These are phyloP conservation scores for Emydomyces testavorans DNA, from an alignment of 2,329 filamentous ascomycete species.

Conservation along the genomic window DNA sequence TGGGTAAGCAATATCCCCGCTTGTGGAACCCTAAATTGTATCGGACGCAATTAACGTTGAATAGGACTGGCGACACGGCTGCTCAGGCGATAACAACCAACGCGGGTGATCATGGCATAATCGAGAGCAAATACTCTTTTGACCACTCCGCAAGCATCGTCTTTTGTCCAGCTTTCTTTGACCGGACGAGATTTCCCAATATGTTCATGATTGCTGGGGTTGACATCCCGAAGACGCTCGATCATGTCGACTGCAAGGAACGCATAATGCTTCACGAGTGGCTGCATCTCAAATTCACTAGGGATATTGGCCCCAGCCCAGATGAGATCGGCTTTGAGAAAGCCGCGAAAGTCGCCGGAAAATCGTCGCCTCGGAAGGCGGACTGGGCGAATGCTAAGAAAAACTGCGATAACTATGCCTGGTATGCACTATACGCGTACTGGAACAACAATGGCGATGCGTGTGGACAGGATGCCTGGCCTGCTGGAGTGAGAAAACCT, in stretches of 20 bases:
- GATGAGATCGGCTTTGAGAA: constrained; percentile 9
- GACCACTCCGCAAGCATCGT: constrained; percentile 10
- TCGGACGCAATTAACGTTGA: not conserved
- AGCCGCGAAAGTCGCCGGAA: constrained; percentile 9
- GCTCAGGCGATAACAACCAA: constrained; percentile 8
- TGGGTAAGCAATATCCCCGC: constrained; percentile 1
- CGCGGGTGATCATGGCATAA: not conserved
- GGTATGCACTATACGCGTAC: constrained; percentile 10
- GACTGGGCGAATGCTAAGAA: constrained; percentile 8
- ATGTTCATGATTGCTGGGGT: not conserved
- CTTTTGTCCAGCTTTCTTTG: constrained; percentile 10
- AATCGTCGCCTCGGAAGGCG: constrained; percentile 4
- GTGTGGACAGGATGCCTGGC: constrained; percentile 4
- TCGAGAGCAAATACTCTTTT: constrained; percentile 8
- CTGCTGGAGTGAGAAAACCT: not conserved
- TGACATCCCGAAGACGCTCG: constrained; percentile 2
- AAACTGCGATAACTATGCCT: constrained; percentile 9
- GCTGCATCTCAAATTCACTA: constrained; percentile 10
- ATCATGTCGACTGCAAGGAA: constrained; percentile 7
- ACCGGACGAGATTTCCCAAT: constrained; percentile 8
- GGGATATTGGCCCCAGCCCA: not conserved
- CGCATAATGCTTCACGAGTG: constrained; percentile 12
- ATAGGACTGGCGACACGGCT: constrained; percentile 5
- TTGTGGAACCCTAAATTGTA: not conserved
- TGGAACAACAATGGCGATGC: not conserved